Base-by-base conservation (phyloP, 2,329 filamentous ascomycete genomes). In the Epichloe baconii region DNA sequence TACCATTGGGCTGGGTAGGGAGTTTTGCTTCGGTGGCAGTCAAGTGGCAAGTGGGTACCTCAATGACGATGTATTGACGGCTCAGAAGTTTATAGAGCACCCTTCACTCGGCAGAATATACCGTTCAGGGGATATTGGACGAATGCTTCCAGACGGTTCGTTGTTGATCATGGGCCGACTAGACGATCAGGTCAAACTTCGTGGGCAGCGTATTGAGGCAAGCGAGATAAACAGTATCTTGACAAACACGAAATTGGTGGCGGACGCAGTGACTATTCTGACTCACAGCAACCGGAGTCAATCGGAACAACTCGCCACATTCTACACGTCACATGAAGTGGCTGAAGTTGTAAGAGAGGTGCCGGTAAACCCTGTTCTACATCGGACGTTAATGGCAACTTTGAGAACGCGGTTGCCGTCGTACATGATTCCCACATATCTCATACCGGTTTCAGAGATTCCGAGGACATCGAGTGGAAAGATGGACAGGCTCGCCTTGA, bases 11-110 rank as follows among this genome's bases (percentile, higher is more conserved):
- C 3, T 85, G 80, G 55, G 71, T 88, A 15, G 90, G 90, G 89
- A 95, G 63, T 73, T 95, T 6, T 94, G 86, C 60, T 93, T 95
- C 63, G 88, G 88, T 14, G 90, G 89, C 11, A 79, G 86, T 47
- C 89, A 95, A 66, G 80, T 95, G 5, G 82, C 80, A 42, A 73
- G 76, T 40, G 88, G 87, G 1, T 95, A 91, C 60, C 72, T 93
- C 31, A 80, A 83, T 52, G 72, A 77, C 64, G 74, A 79, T 0
- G 72, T 76, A 3, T 66, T 86, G 41, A 88, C 84, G 0, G 65
- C 70, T 0, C 67, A 74, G 12, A 88, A 83, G 58, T 87, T 95
- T 53, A 72, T 91, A 46, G 56, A 79, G 0, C 85, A 94, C 60
- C 74, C 82, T 0, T 54, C 63, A 0, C 85, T 80, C 62, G 89